Evolutionary conservation across 2,329 filamentous ascomycete species (phyloP), one percentile per base, ranked within the genome.

Genomic region (Curvularia hawaiiensis): DNA sequence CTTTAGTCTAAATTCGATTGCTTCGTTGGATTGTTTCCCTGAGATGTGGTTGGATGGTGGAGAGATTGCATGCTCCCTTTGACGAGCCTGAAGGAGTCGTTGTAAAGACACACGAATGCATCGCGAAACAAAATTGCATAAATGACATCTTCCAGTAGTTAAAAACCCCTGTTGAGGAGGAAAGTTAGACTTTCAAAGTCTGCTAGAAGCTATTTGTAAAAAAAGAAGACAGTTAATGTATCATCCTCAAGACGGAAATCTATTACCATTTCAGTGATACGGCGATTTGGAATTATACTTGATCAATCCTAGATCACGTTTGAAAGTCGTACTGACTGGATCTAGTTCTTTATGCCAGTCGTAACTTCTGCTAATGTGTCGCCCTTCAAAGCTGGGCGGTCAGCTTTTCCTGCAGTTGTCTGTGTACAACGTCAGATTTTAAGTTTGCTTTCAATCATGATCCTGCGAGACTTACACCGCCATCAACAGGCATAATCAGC

Each of bases 321-420:
- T 24, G 9, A 14, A 8, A 8, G 3, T 6, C 14, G 7, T n/a
- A 5, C 14, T 35, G 14, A 24, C 8, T 20, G 10, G 10, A 26
- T 9, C 26, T 47, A 50, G 52, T 63, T 63, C n/a, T n/a, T 39
- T 9, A 61, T 24, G 14, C 61, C 61, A 3, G 61, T 63, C 14
- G 26, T 60, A 12, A 51, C 28, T 45, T 63, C 46, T 22, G 61
- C 61, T 5, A 63, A 31, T 22, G 40, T 48, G 38, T 66, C 66
- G 16, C 51, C 61, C 43, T 67, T 67, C 45, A 69, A 50, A 3
- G 65, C 66, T 11, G 66, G 66, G 28, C 66, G 59, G 43, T 67
- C 65, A 14, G 66, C 63, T 39, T 65, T 69, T 39, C 66, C 66
- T 24, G 66, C 66, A 16, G 65, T 69, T 11, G 66, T 69, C 65